Percentiles rank a stretch among this genome's conserved stretches.
These are phyloP conservation scores for Sugiyamaella sp. DNA, from an alignment of 1,139 yeast genomes.

Conservation along the genomic window DNA sequence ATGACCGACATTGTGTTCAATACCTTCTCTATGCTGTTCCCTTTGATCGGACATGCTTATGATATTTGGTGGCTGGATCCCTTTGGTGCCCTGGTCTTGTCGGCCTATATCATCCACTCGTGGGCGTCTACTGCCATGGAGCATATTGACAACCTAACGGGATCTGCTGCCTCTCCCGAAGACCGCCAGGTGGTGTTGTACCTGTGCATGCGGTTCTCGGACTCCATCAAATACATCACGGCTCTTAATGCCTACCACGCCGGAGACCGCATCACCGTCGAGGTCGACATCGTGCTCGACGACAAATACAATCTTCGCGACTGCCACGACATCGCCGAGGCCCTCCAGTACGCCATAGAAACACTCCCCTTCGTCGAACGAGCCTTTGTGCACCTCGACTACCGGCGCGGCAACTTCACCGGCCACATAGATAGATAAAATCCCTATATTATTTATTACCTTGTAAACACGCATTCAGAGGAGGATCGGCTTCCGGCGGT, in stretches of 20 bases:
- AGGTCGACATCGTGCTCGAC: conserved; percentile 70
- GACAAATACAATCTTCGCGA: conserved; percentile 60
- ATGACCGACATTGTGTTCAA: conserved; percentile 75
- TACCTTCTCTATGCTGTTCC: conserved; percentile 68
- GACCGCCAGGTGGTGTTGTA: conserved; percentile 71
- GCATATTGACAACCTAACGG: conserved; percentile 74
- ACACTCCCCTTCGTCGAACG: conserved; percentile 76
- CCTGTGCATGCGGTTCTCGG: conserved; percentile 69
- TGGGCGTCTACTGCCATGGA: conserved; percentile 66
- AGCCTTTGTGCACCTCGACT: conserved; percentile 81
- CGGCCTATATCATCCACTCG: conserved; percentile 61
- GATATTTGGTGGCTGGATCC: conserved; percentile 76
- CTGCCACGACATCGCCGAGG: conserved; percentile 80
- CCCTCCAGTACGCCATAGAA: conserved; percentile 77
- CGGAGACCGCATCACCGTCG: conserved; percentile 76
- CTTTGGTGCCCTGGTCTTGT: conserved; percentile 65
- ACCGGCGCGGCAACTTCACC: conserved; percentile 47
- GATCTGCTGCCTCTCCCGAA: conserved; percentile 65
- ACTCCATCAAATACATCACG: conserved; percentile 64
- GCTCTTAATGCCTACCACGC: conserved; percentile 75
- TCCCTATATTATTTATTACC: not conserved
- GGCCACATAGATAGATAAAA: conserved; percentile 40
- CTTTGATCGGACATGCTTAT: conserved; percentile 57
- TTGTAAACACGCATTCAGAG: too few relatives aligned
- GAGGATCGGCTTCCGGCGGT: not conserved